These are phyloP conservation scores for Emmonsiellopsis sp. DNA, from an alignment of 2,329 filamentous ascomycete genomes.

Conservation along the genomic window DNA sequence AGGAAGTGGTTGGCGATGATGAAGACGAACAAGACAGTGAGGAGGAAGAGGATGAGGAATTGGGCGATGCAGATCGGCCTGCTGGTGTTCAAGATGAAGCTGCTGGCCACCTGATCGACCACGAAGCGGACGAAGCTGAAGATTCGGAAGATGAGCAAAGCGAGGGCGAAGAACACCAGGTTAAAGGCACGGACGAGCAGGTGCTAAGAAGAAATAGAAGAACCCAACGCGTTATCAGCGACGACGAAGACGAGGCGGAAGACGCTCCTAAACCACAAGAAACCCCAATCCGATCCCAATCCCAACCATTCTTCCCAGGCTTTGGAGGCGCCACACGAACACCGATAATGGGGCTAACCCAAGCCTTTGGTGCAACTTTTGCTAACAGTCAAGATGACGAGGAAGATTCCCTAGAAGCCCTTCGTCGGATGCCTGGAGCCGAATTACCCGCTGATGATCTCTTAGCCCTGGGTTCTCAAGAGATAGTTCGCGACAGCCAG, in stretches of 20 bases:
- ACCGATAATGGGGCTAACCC: conserved; percentile 61
- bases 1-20: conserved; percentile 16
- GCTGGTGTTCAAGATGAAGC: conserved; percentile 8
- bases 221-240: conserved; percentile 51
- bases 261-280: conserved; percentile 23
- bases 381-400: conserved; percentile 46
- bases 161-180: conserved; percentile 16
- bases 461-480: conserved; percentile 53
- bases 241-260: conserved; percentile 52
- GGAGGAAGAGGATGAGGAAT: conserved; percentile 12
- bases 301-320: conserved; percentile 54
- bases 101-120: conserved; percentile 20
- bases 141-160: conserved; percentile 19
- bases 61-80: conserved; percentile 13
- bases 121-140: conserved; percentile 34
- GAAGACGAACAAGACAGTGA: conserved; percentile 14
- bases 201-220: conserved; percentile 43
- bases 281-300: conserved; percentile 19
- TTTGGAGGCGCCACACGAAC: conserved; percentile 41
- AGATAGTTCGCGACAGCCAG: conserved; percentile 51
- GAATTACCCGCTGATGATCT: conserved; percentile 49
- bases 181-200: conserved; percentile 33
- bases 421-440: conserved; percentile 43
- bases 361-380: conserved; percentile 87
- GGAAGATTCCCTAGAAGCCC: conserved; percentile 42